Base-by-base conservation (phyloP, 768 basidiomycete genomes). In the Mycena belliarum region DNA sequence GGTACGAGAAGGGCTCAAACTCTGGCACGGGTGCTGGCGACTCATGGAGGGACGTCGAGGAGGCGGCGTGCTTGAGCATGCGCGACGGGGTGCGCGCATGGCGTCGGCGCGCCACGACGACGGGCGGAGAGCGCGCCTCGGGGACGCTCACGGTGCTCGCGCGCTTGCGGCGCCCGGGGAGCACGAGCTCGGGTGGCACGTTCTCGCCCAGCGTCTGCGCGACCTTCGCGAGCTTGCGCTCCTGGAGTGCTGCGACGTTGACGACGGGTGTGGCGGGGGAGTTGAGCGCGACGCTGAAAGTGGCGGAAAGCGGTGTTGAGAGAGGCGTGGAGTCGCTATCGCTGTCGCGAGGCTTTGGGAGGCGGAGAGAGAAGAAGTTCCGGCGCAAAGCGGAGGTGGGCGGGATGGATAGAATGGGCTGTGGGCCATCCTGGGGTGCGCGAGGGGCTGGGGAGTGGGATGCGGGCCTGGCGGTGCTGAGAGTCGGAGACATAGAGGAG, bases 121-220 rank as follows among this genome's bases (percentile, higher is more conserved):
- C 7, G 3, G 55, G 23, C 7, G 48, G 25, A 20, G 35, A 45
- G 3, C 2, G 38, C 16, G 32, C 20, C 33, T 55, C 57, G 9
- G 61, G 57, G 7, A 52, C 46, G 46, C 53, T 63, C 9, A 58
- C 53, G 24, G 61, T 63, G 40, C 61, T 63, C 16, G 61, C 40
- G 45, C 61, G 61, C 35, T 58, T 55, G n/a, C 57, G 49, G 26
- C 55, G 10, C 18, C 32, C 12, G 1, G 56, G 46, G 49, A 55
- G 45, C 3, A 63, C 57, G 42, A 58, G 52, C 55, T 66, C 63
- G 23, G 64, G 57, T 4, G 65, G 65, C n/a, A 65, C 61, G 50
- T 61, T 58, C 58, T 65, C 63, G 23, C 64, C 65, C 0, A 66
- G 42, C 11, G 53, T 52, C 37, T 53, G 52, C 25, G 15, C 25